Conservation (phyloP, 805 yeast species). For the Lachancea nothofagi region DNA sequence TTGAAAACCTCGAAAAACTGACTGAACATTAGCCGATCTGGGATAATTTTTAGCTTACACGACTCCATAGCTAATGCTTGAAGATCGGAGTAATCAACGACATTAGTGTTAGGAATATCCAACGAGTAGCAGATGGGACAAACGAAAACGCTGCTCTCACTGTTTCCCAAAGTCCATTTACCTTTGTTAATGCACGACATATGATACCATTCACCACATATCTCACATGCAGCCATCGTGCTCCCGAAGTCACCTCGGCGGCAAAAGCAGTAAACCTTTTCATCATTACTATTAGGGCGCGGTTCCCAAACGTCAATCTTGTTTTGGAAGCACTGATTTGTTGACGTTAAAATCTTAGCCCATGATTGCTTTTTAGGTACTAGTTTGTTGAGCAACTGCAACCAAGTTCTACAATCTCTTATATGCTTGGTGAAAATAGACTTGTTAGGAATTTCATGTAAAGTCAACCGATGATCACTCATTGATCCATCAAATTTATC, state of each 20-base stretch:
- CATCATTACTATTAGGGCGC: slow-evolving; percentile 26
- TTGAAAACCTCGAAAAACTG: slow-evolving; percentile 15
- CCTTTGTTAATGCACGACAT: slow-evolving; percentile 47
- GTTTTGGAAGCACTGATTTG: slow-evolving; percentile 29
- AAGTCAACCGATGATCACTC: slow-evolving; percentile 31
- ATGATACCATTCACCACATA: slow-evolving; percentile 70
- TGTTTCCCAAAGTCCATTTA: slow-evolving; percentile 27
- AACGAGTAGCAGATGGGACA: slow-evolving; percentile 47
- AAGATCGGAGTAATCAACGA: slow-evolving; percentile 18
- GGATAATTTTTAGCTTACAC: slow-evolving; percentile 18
- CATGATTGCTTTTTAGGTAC: slow-evolving; percentile 3
- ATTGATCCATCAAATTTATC: slow-evolving; percentile 27
- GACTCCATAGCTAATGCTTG: slow-evolving; percentile 17
- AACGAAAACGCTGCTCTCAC: slow-evolving; percentile 37
- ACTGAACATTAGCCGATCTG: slow-evolving; percentile 16
- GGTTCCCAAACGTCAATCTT: slow-evolving; percentile 24
- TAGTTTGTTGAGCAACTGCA: slow-evolving; percentile 6
- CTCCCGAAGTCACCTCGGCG: slow-evolving; percentile 51
- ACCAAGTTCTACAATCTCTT: slow-evolving; percentile 9
- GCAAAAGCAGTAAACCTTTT: slow-evolving; percentile 49
- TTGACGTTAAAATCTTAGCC: slow-evolving; percentile 3
- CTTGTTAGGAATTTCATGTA: slow-evolving; percentile 25
- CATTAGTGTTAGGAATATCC: slow-evolving; percentile 15
- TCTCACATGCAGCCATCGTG: slow-evolving; percentile 65
- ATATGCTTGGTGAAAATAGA: slow-evolving; percentile 15